These are phyloP conservation scores for Phytophthora ohioensis DNA, from an alignment of 352 stramenopile genomes.

Conservation along the genomic window DNA sequence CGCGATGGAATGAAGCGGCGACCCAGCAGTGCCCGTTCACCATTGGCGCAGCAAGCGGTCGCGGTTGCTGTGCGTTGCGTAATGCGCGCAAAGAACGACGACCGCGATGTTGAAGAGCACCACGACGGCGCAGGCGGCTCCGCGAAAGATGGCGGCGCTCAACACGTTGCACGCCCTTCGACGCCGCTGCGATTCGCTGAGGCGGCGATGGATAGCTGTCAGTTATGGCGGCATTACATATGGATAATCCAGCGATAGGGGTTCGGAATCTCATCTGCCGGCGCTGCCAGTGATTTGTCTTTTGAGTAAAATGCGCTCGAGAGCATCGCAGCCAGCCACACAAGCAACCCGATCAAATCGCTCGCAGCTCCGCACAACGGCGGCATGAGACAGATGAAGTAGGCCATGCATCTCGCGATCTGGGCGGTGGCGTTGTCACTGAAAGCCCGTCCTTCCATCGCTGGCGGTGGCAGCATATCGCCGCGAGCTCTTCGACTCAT, in stretches of 20 bases:
- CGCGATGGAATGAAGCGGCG: slow-evolving; percentile 5
- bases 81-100: slow-evolving; percentile 11
- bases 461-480: neutral
- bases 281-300: slow-evolving; percentile 7
- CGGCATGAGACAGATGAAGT: slow-evolving; percentile 19
- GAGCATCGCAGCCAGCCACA: slow-evolving; percentile 7
- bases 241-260: slow-evolving; percentile 10
- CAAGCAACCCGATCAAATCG: slow-evolving; percentile 14
- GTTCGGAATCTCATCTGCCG: neutral
- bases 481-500: neutral
- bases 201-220: slow-evolving; percentile 18
- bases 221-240: slow-evolving; percentile 12
- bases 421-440: slow-evolving; percentile 13
- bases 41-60: neutral
- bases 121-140: neutral
- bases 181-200: slow-evolving; percentile 2
- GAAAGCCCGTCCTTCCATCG: slow-evolving; percentile 11
- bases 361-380: neutral
- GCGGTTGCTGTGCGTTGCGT: neutral
- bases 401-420: slow-evolving; percentile 12
- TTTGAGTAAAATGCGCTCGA: slow-evolving; percentile 1
- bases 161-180: neutral
- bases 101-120: neutral
- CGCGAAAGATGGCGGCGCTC: slow-evolving; percentile 15
- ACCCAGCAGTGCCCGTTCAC: neutral